Conservation (phyloP, 805 yeast genomes). For the Pichia manshurica region DNA sequence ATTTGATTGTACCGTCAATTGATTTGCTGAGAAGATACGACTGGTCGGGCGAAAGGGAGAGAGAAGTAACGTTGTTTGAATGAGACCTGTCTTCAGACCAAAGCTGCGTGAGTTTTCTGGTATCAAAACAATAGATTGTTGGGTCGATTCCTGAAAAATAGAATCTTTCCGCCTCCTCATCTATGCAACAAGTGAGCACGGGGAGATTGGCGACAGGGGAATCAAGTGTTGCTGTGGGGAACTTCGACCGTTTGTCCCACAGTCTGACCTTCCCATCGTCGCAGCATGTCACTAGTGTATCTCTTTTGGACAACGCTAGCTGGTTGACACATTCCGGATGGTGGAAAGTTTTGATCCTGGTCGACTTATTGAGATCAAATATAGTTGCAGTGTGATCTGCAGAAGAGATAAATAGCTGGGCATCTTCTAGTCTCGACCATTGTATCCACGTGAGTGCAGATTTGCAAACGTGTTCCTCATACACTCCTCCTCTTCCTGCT, state of each 20-base stretch:
- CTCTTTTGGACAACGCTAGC: conserved; percentile 34
- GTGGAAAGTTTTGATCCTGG: conserved; percentile 44
- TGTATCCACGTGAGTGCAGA: conserved; percentile 55
- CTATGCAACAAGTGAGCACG: conserved; percentile 43
- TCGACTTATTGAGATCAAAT: conserved; percentile 59
- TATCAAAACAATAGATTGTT: conserved; percentile 52
- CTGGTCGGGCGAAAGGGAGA: conserved; percentile 39
- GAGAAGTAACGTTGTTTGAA: conserved; percentile 50
- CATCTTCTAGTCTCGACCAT: conserved; percentile 46
- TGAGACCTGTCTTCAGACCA: conserved; percentile 41
- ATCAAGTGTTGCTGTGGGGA: conserved; percentile 27
- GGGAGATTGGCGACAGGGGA: conserved; percentile 36
- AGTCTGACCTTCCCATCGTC: conserved; percentile 58
- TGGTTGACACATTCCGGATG: conserved; percentile 45
- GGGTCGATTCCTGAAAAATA: conserved; percentile 70
- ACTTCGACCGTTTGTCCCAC: conserved; percentile 64
- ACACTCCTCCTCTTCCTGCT: neutral
- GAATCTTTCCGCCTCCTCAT: conserved; percentile 36
- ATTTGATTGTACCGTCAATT: conserved; percentile 50
- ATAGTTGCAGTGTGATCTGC: conserved; percentile 58
- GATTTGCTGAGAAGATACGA: conserved; percentile 45
- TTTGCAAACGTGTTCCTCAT: conserved; percentile 19
- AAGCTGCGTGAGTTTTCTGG: conserved; percentile 37
- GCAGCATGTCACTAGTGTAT: conserved; percentile 43
- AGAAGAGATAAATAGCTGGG: conserved; percentile 43